Evolutionary conservation across 1,139 yeast genomes (phyloP), one percentile per base, ranked within the genome.

Genomic region (Geotrichum reessii): DNA sequence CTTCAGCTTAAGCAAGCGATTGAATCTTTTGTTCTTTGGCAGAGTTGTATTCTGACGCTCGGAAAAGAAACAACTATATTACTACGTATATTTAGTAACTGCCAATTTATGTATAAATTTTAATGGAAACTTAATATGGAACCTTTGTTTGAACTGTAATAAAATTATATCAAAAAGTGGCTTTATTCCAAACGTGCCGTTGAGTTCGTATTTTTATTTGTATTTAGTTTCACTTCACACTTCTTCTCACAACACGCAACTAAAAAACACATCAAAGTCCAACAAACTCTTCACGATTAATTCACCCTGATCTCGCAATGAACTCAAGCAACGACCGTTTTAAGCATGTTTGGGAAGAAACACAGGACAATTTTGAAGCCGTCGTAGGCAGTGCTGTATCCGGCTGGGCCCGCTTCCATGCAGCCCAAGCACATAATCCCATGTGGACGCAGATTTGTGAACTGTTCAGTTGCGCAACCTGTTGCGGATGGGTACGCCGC

Each of bases 311-410:
- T n/a, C n/a, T n/a, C n/a, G 47, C 11, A n/a, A 64, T 64, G 67
- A 65, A 64, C 56, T 49, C 65, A 14, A 58, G 60, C 14, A 62
- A 59, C 24, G 66, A 66, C 40, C 62, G 64, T 4, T 56, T 65
- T 47, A 63, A 66, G n/a, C 65, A 64, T 53, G 69, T 64, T 37
- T 65, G 69, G 67, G 69, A 65, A 31, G 60, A 64, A 28, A 67
- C 71, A 12, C 71, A 67, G 59, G 71, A 67, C 57, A 65, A 67
- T 53, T 58, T 67, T 12, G 71, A 67, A 58, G 63, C 69, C 7
- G 70, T 69, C 0, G 67, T 67, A 7, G 69, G 71, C 12, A 59
- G 61, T 14, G 71, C 69, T n/a, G 65, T 64, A 53, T 60, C 67
- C 9, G 63, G 68, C 27, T 66, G 68, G 67, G 63, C 59, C 19